Evolutionary conservation across 306 rosid genomes (phyloP).

Genomic region (Cucumis hystrix): DNA sequence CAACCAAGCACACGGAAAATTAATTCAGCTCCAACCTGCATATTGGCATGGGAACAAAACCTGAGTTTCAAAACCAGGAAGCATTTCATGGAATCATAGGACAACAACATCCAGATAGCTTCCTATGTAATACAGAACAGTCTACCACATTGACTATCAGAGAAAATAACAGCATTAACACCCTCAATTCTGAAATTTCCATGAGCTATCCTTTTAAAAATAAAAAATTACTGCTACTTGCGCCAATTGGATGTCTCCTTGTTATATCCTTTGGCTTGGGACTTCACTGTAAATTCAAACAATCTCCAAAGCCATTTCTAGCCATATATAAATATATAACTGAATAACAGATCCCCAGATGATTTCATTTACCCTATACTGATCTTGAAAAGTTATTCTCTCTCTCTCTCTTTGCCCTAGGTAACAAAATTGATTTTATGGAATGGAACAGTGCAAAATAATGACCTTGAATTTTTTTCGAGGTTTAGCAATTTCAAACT

Average conservation of each 20-base stretch:
- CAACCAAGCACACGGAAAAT: slow-evolving; percentile 83
- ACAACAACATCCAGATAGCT: background rate
- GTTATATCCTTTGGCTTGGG: background rate
- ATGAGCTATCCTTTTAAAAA: background rate
- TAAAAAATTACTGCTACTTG: background rate
- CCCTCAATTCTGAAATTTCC: background rate
- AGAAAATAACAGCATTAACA: background rate
- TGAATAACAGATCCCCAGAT: background rate
- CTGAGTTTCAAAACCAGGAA: background rate
- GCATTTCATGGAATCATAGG: slow-evolving; percentile 1
- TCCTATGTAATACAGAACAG: slow-evolving; percentile 8
- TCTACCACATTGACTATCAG: background rate
- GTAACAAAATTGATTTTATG: background rate
- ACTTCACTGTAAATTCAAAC: background rate
- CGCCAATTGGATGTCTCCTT: background rate
- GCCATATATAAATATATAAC: background rate
- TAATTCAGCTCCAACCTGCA: slow-evolving; percentile 85
- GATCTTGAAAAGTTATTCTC: background rate
- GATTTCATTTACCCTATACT: background rate
- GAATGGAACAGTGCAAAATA: background rate
- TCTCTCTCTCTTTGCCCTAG: background rate
- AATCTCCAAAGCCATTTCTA: background rate
- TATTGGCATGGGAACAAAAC: slow-evolving; percentile 19
- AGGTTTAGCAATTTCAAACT: slow-evolving; percentile 88
- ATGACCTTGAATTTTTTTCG: slow-evolving; percentile 71